Base-by-base conservation (phyloP, 2,329 filamentous ascomycete genomes). In the Basipetospora chlamydospora region DNA sequence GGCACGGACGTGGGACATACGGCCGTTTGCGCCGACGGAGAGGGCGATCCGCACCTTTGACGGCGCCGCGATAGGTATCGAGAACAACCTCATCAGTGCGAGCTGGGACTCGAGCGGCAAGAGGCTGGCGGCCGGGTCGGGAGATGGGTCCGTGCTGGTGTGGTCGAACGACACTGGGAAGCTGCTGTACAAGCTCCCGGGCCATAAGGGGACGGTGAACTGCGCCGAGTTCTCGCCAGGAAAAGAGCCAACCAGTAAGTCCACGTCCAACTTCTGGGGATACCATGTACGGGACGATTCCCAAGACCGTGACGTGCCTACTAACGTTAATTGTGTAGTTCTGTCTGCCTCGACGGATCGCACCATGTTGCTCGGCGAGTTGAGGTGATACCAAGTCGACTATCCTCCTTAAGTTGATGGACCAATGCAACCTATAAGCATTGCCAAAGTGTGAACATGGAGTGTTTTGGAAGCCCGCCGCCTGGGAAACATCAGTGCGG, bases 191-290 rank as follows among this genome's bases (percentile, higher is more conserved):
- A 96, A 96, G 60, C 67, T 98, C 36, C 90, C 90, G 1, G 90
- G 90, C 1, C 90, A 98, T 56, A 90, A 86, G 59, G 90, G 88
- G 23, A 84, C 83, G 0, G 90, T 96, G 35, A 98, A 96, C 54
- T 86, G 88, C 54, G 88, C 88, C 38, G 80, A 92, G 47, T 92
- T 98, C 53, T 80, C 84, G 33, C 86, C 88, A 4, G 72, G 73
- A 26, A 74, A 80, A 42, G 86, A 95, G 48, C 85, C 86, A 15
- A 81, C 95, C 42, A 71, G 87, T 94, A 70, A 77, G 84, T 76
- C 38, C 6, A n/a, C n/a, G n/a, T n/a, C n/a, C n/a, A n/a, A n/a
- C n/a, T n/a, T n/a, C n/a, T n/a, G n/a, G n/a, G n/a, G n/a, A n/a
- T n/a, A n/a, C n/a, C n/a, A n/a, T n/a, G n/a, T n/a, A 6, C 33